phyloP scores from a whole-genome alignment of 2,329 filamentous ascomycete genomes.

The Pseudopyrenochaeta lycopersici region DNA sequence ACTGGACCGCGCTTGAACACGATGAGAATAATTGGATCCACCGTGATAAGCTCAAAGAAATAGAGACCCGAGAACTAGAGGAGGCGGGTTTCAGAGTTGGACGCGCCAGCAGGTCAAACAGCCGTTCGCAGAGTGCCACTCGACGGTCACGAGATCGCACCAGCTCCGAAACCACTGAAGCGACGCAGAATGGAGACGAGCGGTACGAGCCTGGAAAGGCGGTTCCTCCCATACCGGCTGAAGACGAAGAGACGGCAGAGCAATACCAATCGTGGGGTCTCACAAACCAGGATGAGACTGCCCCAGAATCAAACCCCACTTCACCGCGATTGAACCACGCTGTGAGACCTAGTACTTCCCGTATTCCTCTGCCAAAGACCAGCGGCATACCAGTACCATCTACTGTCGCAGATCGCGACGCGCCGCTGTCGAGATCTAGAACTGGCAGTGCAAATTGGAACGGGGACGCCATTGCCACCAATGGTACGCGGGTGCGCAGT shows the following conservation, averaged over 20 bases:
- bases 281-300: constrained; percentile 79
- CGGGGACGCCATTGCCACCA: constrained; percentile 66
- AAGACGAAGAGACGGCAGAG: constrained; percentile 52
- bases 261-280: constrained; percentile 69
- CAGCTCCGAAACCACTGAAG: constrained; percentile 42
- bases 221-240: constrained; percentile 52
- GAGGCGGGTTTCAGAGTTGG: constrained; percentile 74
- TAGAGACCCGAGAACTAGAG: constrained; percentile 82
- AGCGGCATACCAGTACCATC: constrained; percentile 80
- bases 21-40: constrained; percentile 85
- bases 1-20: constrained; percentile 36
- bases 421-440: constrained; percentile 69
- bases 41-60: constrained; percentile 81
- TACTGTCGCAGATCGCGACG: constrained; percentile 77
- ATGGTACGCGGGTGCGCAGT: constrained; percentile 74
- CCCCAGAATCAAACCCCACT: constrained; percentile 59
- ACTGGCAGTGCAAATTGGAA: constrained; percentile 65
- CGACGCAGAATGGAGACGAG: constrained; percentile 35
- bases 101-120: constrained; percentile 51
- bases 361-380: constrained; percentile 84
- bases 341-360: constrained; percentile 67
- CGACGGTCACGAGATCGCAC: constrained; percentile 39
- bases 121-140: constrained; percentile 44
- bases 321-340: constrained; percentile 61
- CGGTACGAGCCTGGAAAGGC: constrained; percentile 37